Base-by-base conservation (phyloP, 2,329 filamentous ascomycete species). In the Blumeriella jaapii region DNA sequence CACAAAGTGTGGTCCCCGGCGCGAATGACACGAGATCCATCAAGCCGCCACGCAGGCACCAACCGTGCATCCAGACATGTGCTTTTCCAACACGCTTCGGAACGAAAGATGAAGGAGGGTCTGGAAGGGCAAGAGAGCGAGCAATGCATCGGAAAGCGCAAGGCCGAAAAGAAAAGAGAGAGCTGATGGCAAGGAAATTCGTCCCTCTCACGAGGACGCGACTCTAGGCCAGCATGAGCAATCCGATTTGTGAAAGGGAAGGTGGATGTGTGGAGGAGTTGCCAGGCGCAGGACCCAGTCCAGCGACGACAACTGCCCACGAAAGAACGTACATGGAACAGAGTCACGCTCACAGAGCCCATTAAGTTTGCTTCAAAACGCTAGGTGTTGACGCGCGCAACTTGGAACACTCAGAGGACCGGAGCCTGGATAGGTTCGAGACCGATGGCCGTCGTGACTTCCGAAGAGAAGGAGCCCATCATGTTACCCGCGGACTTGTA, bases 381-480 rank as follows among this genome's bases (percentile, higher is more conserved):
- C 19, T 14, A 16, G 18, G 29, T 29, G 13, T 29, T 36, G 11
- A 22, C 16, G 29, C 20, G 31, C 13, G 34, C 20, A 29, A 38
- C 39, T 24, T 38, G 14, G 25, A 34, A 26, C 17, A 25, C 31
- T 36, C 46, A 44, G 12, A 29, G 34, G 24, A 51, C 36, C 10
- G 27, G 31, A 29, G 46, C 56, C 34, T 54, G 42, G 39, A 61
- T 58, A 17, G 53, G 56, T 6, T 61, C 33, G 1, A 60, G 18
- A 37, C 59, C 59, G 9, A 56, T 49, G 11, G 68, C 65, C 17
- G 45, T 14, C 4, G 55, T 50, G 16, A 79, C 65, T 47, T 78
- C 74, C 29, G 51, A 49, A 32, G 45, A 65, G 49, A 73, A 79
- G 48, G 68, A 56, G 40, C 63, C 64, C 10, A 48, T 60, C 35